Percentiles rank a stretch among this genome's conserved stretches.
Conservation (phyloP, 2,329 filamentous ascomycete genomes). For the Aspergillus sp. region DNA sequence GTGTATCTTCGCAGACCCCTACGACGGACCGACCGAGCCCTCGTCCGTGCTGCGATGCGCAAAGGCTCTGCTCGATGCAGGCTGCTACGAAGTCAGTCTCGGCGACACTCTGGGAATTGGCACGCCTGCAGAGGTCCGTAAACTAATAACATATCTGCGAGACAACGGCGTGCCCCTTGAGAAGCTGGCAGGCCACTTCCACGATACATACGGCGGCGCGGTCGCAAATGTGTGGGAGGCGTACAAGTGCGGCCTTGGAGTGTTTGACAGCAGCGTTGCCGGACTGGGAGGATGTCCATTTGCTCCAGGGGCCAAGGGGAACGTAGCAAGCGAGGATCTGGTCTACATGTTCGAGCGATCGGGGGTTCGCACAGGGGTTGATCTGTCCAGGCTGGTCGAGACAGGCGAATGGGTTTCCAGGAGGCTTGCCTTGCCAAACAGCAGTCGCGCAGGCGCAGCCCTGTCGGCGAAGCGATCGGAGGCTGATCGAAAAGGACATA, state of each 20-base stretch:
- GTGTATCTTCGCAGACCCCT: constrained; percentile 46
- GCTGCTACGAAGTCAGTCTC: constrained; percentile 85
- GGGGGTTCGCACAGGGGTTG: constrained; percentile 72
- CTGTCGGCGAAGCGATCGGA: constrained; percentile 17
- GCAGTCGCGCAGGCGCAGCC: constrained; percentile 19
- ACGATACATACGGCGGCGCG: constrained; percentile 84
- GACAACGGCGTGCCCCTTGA: constrained; percentile 61
- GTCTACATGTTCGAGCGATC: constrained; percentile 64
- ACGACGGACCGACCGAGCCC: constrained; percentile 55
- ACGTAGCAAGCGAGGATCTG: constrained; percentile 81
- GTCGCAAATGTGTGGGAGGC: constrained; percentile 78
- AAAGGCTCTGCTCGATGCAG: constrained; percentile 72
- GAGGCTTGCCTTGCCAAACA: constrained; percentile 21
- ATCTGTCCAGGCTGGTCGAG: constrained; percentile 61
- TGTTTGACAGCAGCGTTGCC: constrained; percentile 76
- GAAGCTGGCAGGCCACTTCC: constrained; percentile 80
- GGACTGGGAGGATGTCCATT: constrained; percentile 84
- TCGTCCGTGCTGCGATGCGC: constrained; percentile 51
- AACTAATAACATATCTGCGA: constrained; percentile 33
- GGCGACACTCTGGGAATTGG: constrained; percentile 92
- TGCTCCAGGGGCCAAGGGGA: constrained; percentile 80
- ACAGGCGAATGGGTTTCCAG: constrained; percentile 72
- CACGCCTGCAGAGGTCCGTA: constrained; percentile 48
- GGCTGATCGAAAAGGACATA: background rate
- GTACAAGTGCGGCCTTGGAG: constrained; percentile 73